phyloP scores from a whole-genome alignment of 768 basidiomycete genomes.

The Pisolithus albus region DNA sequence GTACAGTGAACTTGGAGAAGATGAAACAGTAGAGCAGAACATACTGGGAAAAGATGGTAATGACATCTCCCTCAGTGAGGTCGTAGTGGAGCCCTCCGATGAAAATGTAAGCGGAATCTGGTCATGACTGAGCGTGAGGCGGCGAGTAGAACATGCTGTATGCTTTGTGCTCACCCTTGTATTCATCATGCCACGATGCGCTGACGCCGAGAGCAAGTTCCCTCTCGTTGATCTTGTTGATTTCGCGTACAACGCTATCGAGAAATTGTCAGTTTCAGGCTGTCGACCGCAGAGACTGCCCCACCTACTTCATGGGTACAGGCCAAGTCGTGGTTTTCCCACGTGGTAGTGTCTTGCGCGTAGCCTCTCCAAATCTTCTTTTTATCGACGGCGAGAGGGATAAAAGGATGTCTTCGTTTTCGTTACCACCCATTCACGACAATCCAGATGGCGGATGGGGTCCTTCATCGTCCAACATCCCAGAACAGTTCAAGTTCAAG shows the following conservation, averaged over 20 bases:
- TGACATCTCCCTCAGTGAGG: slow-evolving; percentile 95
- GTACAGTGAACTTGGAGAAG: background rate
- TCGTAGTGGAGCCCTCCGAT: slow-evolving; percentile 83
- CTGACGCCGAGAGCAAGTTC: slow-evolving; percentile 75
- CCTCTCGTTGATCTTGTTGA: slow-evolving; percentile 85
- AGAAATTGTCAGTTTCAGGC: slow-evolving; percentile 7
- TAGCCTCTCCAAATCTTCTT: slow-evolving; percentile 12
- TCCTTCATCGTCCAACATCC: slow-evolving; percentile 73
- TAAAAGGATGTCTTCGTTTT: slow-evolving; percentile 65
- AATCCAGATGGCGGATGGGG: slow-evolving; percentile 95
- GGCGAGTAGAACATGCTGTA: background rate
- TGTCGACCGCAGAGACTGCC: background rate
- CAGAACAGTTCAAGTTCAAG: slow-evolving; percentile 92
- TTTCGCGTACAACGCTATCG: slow-evolving; percentile 83
- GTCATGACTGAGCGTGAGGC: slow-evolving; percentile 4
- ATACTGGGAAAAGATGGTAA: slow-evolving; percentile 96
- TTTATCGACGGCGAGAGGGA: slow-evolving; percentile 6
- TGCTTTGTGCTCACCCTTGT: slow-evolving; percentile 53
- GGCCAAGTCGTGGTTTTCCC: background rate
- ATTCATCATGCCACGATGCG: slow-evolving; percentile 94
- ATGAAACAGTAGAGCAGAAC: slow-evolving; percentile 23
- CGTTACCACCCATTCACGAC: slow-evolving; percentile 81
- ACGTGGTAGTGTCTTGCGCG: slow-evolving; percentile 2
- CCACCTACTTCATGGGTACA: slow-evolving; percentile 63
- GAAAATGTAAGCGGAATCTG: slow-evolving; percentile 94